Evolutionary conservation across 2,329 filamentous ascomycete genomes (phyloP), one percentile per base, ranked within the genome.

Genomic region (Gnomoniopsis sp.): DNA sequence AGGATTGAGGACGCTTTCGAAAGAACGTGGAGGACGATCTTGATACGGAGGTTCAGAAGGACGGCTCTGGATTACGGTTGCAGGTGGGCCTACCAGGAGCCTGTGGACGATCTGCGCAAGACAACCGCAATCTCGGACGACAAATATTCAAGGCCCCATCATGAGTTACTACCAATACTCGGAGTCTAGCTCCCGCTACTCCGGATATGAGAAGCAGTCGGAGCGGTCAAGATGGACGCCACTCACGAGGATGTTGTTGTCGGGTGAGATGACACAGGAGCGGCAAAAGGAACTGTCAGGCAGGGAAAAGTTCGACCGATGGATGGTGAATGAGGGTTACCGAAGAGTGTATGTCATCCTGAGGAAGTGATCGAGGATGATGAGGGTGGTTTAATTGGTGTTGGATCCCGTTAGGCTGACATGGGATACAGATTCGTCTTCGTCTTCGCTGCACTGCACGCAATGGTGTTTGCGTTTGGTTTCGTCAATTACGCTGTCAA

Each of bases 301-400:
- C 63, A 82, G 84, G 68, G 88, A 93, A 72, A 88, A 84, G 70
- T 88, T 93, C 69, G 88, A 93, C 72, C 80, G 87, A 65, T 95
- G 90, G 90, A 93, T 95, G 90, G 88, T 93, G 62, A 93, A 93
- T 71, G 90, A 93, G 71, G 90, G 90, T 61, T 92, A 91, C 71
- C 82, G 89, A 70, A 81, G 89, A 84, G 81, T 93, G 85, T 91
- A 79, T 58, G 88, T 82, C 26, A 34, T 11, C 30, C 14, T 21
- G 51, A 23, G 19, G 19, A 43, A 19, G 41, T 12, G 7, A 48
- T 41, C 1, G 12, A 48, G 17, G 6, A 2, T 8, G 17, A 21
- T 3, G 21, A 43, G 12, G 21, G 63, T 64, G 50, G 63, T 59
- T 19, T 10, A 17, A 43, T 65, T 43, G 19, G 41, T 38, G 22